A percentile compares a stretch with the other conserved stretches of the same genome.
These are phyloP conservation scores for Saturnispora saitoi DNA, from an alignment of 805 yeast species.

Conservation along the genomic window DNA sequence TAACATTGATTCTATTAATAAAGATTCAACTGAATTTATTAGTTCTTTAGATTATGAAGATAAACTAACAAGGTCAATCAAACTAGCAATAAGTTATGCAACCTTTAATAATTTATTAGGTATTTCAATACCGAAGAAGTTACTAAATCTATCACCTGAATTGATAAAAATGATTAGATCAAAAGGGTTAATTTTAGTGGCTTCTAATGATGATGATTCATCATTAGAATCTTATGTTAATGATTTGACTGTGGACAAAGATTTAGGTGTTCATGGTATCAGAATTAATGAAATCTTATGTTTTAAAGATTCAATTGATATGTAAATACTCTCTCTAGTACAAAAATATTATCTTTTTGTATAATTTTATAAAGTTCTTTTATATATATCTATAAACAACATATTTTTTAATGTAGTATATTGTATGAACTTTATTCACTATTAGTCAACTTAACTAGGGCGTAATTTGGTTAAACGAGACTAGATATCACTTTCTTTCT, in stretches of 20 bases:
- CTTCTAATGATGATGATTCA: constrained; percentile 20
- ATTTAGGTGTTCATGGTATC: constrained; percentile 50
- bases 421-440: no score
- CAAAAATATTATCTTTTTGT: background rate
- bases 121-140: constrained; percentile 61
- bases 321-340: constrained; percentile 12
- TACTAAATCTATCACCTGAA: constrained; percentile 67
- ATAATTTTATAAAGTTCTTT: no score
- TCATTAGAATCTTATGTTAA: constrained; percentile 15
- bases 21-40: constrained; percentile 27
- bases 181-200: constrained; percentile 78
- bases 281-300: constrained; percentile 54
- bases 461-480: no score
- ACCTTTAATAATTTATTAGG: constrained; percentile 80
- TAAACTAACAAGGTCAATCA: constrained; percentile 55
- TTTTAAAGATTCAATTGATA: constrained; percentile 50
- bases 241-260: constrained; percentile 25
- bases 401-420: no score
- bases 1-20: constrained; percentile 29
- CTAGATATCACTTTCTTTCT: no score
- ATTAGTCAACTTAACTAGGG: no score
- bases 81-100: constrained; percentile 77
- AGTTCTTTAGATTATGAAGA: constrained; percentile 31
- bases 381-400: no score
- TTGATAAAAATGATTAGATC: constrained; percentile 67